Evolutionary conservation across 768 basidiomycete species (phyloP), one percentile per base, ranked within the genome.

Genomic region (Candolleomyces aberdarensis): DNA sequence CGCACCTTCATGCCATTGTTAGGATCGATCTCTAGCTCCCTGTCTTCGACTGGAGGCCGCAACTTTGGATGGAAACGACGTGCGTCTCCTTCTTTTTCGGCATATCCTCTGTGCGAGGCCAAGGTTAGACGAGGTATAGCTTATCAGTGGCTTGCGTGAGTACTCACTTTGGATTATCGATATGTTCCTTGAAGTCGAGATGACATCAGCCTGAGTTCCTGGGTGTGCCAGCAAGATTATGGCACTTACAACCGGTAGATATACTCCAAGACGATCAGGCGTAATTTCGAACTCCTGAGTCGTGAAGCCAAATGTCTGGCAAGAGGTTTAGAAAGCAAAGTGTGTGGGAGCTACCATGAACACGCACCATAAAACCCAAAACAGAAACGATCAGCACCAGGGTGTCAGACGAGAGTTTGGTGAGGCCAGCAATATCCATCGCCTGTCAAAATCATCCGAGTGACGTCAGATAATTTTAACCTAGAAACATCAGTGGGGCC

Each of bases 1-100:
- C 14, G 36, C 44, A 86, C 85, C 79, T 92, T 92, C 91, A 93
- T 92, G 3, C 91, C 91, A 2, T 85, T 91, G 17, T 78, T 75
- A n/a, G 78, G 76, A 66, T 94, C 91, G 41, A 93, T 83, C 67
- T 92, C 85, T 17, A 92, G 80, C 69, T 94, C 92, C 49, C 80
- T 75, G n/a, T 75, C 76, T 58, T 87, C 76, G 36, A 93, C 87
- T 2, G 91, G 92, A 13, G 87, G 87, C 47, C 92, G 83, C 46
- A 93, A 82, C 57, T 87, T 84, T 1, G 84, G 82, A 70, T 94
- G 85, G 68, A 84, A 86, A 63, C 76, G 76, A 58, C 91, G 83
- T 1, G 91, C 85, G 70, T 93, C 91, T 29, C 87, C 85, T 71
- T 82, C 87, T 69, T 78, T 83, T 73, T 75, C 85, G 4, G 77